These are phyloP conservation scores for Gillenia trifoliata DNA, from an alignment of 306 rosid species.

Conservation along the genomic window DNA sequence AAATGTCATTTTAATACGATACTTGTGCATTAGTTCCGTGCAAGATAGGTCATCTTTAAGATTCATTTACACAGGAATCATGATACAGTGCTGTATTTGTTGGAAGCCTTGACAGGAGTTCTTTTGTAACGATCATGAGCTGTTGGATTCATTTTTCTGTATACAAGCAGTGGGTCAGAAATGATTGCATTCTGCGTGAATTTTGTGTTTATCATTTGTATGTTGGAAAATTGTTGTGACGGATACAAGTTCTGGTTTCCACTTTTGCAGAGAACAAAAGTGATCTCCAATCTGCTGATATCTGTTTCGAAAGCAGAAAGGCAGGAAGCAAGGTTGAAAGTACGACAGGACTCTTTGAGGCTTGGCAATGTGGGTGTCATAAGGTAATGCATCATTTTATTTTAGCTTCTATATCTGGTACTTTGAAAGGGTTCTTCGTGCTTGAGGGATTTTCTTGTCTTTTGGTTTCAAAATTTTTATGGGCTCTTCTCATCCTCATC, in stretches of 20 bases:
- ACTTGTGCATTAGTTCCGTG: background rate
- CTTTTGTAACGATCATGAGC: background rate
- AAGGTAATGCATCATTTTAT: slow-evolving; percentile 46
- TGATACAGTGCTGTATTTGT: background rate
- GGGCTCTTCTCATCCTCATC: background rate
- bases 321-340: slow-evolving; percentile 96
- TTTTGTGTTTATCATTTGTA: background rate
- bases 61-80: background rate
- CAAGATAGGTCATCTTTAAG: background rate
- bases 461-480: background rate
- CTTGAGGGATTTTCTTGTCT: background rate
- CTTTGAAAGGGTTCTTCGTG: background rate
- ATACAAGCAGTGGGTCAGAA: background rate
- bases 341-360: slow-evolving; percentile 93
- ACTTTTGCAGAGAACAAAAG: slow-evolving; percentile 79
- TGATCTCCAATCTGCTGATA: slow-evolving; percentile 89
- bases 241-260: slow-evolving; percentile 8
- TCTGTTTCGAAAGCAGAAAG: slow-evolving; percentile 95
- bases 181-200: background rate
- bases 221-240: slow-evolving; percentile 5
- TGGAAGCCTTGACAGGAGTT: background rate
- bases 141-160: background rate
- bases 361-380: slow-evolving; percentile 97
- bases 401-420: background rate
- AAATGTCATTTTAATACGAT: background rate